These are phyloP conservation scores for Cystofilobasidium bisporidii DNA, from an alignment of 768 basidiomycete genomes.

Conservation along the genomic window DNA sequence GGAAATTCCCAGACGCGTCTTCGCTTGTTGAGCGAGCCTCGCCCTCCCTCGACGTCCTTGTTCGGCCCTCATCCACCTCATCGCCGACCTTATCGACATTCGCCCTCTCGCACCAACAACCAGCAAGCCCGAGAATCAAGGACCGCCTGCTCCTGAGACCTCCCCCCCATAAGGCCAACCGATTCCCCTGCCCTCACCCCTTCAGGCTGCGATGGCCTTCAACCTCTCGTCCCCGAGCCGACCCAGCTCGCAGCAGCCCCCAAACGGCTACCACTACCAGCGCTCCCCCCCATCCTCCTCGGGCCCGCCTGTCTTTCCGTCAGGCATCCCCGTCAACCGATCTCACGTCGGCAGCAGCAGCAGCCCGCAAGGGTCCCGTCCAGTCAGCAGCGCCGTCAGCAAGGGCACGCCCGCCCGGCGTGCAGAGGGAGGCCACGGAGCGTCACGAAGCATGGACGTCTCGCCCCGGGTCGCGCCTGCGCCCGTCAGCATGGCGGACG, in stretches of 20 bases:
- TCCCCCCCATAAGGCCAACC: too few relatives aligned
- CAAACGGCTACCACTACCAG: constrained; percentile 3
- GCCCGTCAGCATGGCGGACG: background rate
- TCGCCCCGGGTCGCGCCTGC: background rate
- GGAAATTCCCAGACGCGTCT: too few relatives aligned
- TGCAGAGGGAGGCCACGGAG: background rate
- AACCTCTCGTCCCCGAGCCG: too few relatives aligned
- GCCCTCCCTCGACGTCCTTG: too few relatives aligned
- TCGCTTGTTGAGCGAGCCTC: too few relatives aligned
- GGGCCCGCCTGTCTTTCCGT: constrained; percentile 8
- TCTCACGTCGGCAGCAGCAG: constrained; percentile 1
- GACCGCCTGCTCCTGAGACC: too few relatives aligned
- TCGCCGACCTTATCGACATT: too few relatives aligned
- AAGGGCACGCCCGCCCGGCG: background rate
- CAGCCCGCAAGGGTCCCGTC: background rate
- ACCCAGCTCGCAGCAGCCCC: background rate
- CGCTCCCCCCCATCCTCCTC: background rate
- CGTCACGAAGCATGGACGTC: background rate
- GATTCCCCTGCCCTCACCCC: too few relatives aligned
- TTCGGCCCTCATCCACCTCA: too few relatives aligned
- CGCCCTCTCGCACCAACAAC: too few relatives aligned
- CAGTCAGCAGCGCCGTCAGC: background rate
- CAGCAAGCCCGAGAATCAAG: too few relatives aligned
- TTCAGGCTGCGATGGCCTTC: too few relatives aligned
- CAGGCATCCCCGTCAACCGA: constrained; percentile 12